Evolutionary conservation across 2,329 filamentous ascomycete species (phyloP).

Genomic region (Thermomyces lanuginosus): DNA sequence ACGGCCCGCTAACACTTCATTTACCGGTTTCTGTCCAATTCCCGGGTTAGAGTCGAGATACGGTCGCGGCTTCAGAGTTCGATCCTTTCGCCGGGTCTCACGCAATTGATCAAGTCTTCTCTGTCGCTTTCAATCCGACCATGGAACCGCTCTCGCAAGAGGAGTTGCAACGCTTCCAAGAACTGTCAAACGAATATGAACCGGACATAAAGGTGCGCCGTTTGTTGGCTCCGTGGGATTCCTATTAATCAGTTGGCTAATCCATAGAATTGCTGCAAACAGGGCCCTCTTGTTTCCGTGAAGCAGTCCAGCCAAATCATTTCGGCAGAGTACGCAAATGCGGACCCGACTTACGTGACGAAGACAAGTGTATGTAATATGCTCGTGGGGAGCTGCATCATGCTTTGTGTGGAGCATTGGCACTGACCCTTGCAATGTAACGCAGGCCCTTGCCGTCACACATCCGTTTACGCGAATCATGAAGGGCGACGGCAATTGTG

Average conservation of each 20-base stretch:
- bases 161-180: conserved; percentile 45
- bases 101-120: too few species aligned
- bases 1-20: too few species aligned
- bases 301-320: conserved; percentile 63
- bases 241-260: too few species aligned
- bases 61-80: too few species aligned
- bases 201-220: conserved; percentile 38
- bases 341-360: conserved; percentile 65
- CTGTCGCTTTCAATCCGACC: too few species aligned
- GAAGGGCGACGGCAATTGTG: conserved; percentile 87
- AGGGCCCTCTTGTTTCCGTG: conserved; percentile 73
- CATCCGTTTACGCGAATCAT: conserved; percentile 80
- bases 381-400: too few species aligned
- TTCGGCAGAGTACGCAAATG: conserved; percentile 71
- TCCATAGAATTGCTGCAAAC: conserved; percentile 6
- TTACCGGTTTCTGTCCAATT: too few species aligned
- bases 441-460: conserved; percentile 59
- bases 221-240: background rate
- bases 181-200: conserved; percentile 45
- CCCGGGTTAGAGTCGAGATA: too few species aligned
- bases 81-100: too few species aligned
- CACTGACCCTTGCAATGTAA: too few species aligned
- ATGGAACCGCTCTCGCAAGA: conserved; percentile 31
- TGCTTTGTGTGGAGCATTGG: too few species aligned
- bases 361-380: conserved; percentile 71